These are phyloP conservation scores for Vicia villosa DNA, from an alignment of 306 rosid genomes.

Conservation along the genomic window DNA sequence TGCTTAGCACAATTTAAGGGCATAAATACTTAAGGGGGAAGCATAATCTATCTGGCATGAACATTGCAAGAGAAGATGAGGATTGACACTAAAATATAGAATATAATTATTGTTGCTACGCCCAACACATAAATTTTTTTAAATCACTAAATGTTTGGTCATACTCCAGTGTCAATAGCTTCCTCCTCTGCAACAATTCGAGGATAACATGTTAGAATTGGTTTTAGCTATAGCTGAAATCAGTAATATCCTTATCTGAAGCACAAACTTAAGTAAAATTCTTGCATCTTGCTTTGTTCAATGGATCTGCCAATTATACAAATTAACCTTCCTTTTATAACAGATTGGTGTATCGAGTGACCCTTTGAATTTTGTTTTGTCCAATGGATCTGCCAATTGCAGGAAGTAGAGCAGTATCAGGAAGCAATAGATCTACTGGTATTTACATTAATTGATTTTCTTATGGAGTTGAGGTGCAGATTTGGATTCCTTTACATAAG, in stretches of 20 bases:
- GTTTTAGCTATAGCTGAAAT: no score
- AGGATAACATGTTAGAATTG: no score
- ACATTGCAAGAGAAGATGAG: background rate
- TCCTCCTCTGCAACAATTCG: no score
- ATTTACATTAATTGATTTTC: background rate
- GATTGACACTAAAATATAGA: background rate
- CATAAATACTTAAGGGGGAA: background rate
- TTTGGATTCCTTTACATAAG: background rate
- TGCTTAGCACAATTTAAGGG: background rate
- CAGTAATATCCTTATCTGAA: no score
- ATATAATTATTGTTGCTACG: background rate
- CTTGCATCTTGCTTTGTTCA: no score
- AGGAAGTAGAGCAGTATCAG: background rate
- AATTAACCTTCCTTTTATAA: background rate
- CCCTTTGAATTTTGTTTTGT: background rate
- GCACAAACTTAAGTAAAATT: no score
- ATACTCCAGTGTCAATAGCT: no score
- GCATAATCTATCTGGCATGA: background rate
- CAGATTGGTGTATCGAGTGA: background rate
- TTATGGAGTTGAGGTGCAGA: background rate
- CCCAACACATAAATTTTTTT: no score
- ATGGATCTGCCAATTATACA: background rate
- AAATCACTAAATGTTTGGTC: no score
- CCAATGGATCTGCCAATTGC: background rate
- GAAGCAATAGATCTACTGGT: background rate